These are phyloP conservation scores for Fusarium burgessii DNA, from an alignment of 2,329 filamentous ascomycete genomes.

Conservation along the genomic window DNA sequence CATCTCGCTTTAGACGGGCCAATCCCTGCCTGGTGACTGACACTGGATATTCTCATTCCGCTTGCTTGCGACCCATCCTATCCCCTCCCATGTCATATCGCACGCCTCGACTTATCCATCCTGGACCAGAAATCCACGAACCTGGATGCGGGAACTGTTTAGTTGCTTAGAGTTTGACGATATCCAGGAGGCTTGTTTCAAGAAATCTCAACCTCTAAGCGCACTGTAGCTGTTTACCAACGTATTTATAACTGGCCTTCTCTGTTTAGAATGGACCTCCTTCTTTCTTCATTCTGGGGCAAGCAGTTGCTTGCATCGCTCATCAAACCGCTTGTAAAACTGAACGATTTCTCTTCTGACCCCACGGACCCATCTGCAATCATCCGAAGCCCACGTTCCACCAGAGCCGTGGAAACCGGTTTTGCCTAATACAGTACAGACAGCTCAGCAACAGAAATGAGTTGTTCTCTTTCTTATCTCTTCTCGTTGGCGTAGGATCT, in stretches of 20 bases:
- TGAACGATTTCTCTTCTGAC: constrained; percentile 26
- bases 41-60: constrained; percentile 38
- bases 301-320: constrained; percentile 3
- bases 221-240: background rate
- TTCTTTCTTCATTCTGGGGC: constrained; percentile 2
- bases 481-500: background rate
- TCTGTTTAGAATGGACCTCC: background rate
- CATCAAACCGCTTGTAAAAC: constrained; percentile 6
- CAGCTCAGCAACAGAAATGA: constrained; percentile 3
- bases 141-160: constrained; percentile 42
- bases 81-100: constrained; percentile 13
- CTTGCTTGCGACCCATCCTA: constrained; percentile 26
- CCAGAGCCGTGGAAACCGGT: constrained; percentile 36
- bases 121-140: constrained; percentile 39
- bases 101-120: constrained; percentile 12
- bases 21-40: constrained; percentile 34
- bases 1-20: constrained; percentile 31
- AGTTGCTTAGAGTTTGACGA: constrained; percentile 4
- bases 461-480: background rate
- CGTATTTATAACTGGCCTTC: background rate
- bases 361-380: constrained; percentile 40
- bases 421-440: constrained; percentile 34
- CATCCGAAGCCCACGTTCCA: constrained; percentile 38
- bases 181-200: constrained; percentile 24
- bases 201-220: background rate